A percentile compares a stretch with the other conserved stretches of the same genome.
phyloP scores from a whole-genome alignment of 768 basidiomycete genomes.

The Lyophyllum semitale region DNA sequence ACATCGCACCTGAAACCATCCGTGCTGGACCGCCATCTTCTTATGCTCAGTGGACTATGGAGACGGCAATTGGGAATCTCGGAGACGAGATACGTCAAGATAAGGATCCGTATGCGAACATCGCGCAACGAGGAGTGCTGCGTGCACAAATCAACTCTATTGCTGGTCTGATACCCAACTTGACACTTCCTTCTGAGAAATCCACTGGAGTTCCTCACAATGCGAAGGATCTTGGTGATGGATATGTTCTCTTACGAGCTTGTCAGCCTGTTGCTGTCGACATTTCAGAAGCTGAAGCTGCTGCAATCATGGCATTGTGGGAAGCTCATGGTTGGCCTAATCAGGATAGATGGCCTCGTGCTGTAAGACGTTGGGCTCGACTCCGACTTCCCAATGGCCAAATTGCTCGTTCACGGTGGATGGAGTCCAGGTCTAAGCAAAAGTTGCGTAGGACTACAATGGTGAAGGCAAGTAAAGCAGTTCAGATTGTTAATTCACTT shows the following conservation, averaged over 20 bases:
- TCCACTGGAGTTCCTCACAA: not conserved
- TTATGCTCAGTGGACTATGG: constrained; percentile 17
- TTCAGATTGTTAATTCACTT: not conserved
- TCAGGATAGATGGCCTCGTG: constrained; percentile 8
- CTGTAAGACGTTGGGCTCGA: constrained; percentile 20
- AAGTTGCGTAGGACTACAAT: not conserved
- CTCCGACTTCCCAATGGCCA: constrained; percentile 26
- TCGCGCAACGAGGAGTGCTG: constrained; percentile 12
- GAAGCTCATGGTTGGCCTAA: constrained; percentile 13
- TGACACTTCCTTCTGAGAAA: not conserved
- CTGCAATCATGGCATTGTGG: not conserved
- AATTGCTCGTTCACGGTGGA: constrained; percentile 21
- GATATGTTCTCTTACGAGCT: constrained; percentile 18
- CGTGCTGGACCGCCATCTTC: not conserved
- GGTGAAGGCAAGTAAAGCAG: not conserved
- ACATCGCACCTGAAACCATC: constrained; percentile 4
- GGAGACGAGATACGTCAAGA: constrained; percentile 14
- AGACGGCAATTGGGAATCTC: constrained; percentile 14
- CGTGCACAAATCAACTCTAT: constrained; percentile 24
- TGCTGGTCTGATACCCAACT: constrained; percentile 18
- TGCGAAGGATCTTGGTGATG: constrained; percentile 9
- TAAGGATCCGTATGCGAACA: constrained; percentile 11
- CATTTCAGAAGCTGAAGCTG: constrained; percentile 19
- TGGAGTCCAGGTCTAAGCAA: constrained; percentile 3
- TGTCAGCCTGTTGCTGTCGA: not conserved